Evolutionary conservation across 108 stramenopile genomes (phyloP), one percentile per base, ranked within the genome.

Genomic region (Cyclotella kingstonii): DNA sequence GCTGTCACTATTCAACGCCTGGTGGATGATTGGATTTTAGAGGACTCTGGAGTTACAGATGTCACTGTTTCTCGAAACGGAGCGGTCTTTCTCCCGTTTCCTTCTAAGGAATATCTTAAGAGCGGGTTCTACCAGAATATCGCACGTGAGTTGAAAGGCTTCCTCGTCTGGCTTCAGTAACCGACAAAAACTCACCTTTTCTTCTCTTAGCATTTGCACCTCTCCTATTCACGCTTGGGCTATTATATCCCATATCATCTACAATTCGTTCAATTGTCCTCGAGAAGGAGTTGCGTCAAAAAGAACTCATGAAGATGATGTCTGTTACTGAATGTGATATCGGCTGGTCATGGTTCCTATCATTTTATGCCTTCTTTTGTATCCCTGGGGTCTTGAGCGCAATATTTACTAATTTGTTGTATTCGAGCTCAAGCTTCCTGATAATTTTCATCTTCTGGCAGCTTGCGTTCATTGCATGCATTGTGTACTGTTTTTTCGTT

Each of bases 231-330:
- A 63, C 63, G 5, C 58, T 83, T 4, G 90, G 90, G 2, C 54
- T 91, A 9, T 62, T 91, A 5, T 91, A 86, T 34, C 90, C 90
- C 1, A 80, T 88, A 2, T 43, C 86, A 25, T 54, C 79, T 22
- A 78, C 83, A 42, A 83, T 86, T 54, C 52, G 80, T 22, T 79
- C 70, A 23, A 77, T 91, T 17, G 71, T 74, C 0, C 66, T 61
- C 1, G 90, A 91, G 41, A 91, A 91, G 56, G 86, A 91, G 52
- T 56, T 79, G 23, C 76, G 83, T 12, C 90, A 91, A 63, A 91
- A 91, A 58, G 90, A 91, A 59, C 77, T 91, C 3, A 85, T 91
- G 86, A 91, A 91, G 60, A 91, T 91, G 85, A 91, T 91, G 90
- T 70, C 73, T 26, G 84, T 91, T 8, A 72, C 78, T 3, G 90